Conservation (phyloP, 2,329 filamentous ascomycete genomes). For the Colletotrichum eremochloae region DNA sequence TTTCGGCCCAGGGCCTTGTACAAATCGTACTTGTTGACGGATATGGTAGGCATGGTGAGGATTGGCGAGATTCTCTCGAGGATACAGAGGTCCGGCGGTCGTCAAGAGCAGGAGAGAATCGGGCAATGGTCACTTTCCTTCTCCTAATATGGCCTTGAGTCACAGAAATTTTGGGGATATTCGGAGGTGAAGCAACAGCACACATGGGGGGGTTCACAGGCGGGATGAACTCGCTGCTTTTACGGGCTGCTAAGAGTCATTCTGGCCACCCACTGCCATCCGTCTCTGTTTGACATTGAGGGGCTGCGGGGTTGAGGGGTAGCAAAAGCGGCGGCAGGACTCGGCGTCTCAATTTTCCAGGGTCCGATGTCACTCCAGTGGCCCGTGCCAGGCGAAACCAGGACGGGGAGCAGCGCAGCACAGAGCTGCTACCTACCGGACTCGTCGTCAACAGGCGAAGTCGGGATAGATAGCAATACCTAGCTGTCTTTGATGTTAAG, state of each 20-base stretch:
- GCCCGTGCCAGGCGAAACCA: constrained; percentile 23
- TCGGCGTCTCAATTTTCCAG: constrained; percentile 42
- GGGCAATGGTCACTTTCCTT: constrained; percentile 35
- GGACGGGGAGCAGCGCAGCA: constrained; percentile 11
- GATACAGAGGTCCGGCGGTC: constrained; percentile 24
- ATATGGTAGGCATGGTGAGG: constrained; percentile 89
- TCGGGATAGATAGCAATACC: background rate
- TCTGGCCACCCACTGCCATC: background rate
- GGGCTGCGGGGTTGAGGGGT: constrained; percentile 40
- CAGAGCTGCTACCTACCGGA: background rate
- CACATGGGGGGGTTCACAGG: constrained; percentile 30
- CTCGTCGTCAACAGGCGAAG: constrained; percentile 1
- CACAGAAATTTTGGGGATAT: constrained; percentile 56
- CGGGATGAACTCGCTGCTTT: constrained; percentile 40
- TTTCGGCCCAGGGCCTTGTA: constrained; percentile 92
- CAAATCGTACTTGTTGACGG: constrained; percentile 95
- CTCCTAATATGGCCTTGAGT: constrained; percentile 49
- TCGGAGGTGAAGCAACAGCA: constrained; percentile 36
- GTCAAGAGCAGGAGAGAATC: constrained; percentile 35
- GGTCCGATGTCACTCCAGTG: constrained; percentile 32
- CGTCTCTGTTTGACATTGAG: background rate
- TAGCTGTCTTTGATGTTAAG: constrained; percentile 8
- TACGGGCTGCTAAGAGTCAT: constrained; percentile 14
- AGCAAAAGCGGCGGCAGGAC: constrained; percentile 35
- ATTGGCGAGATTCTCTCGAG: constrained; percentile 35